These are phyloP conservation scores for Ceratobasidium sp. DNA, from an alignment of 1,284 basidiomycete species.

Conservation along the genomic window DNA sequence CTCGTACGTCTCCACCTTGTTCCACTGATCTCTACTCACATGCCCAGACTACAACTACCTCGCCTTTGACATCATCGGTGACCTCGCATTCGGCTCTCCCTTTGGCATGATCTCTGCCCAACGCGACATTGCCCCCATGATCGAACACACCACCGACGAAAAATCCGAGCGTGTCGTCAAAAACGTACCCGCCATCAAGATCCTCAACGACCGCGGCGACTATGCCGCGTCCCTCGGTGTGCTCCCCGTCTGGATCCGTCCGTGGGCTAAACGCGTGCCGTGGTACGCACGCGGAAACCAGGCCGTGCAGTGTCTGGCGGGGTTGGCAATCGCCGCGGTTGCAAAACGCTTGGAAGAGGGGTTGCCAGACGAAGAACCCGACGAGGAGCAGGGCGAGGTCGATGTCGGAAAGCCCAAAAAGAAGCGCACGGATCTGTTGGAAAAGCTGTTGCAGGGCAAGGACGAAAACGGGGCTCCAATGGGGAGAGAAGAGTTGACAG, in stretches of 20 bases:
- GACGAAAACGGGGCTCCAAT: conserved; percentile 81
- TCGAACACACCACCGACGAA: conserved; percentile 46
- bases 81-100: conserved; percentile 83
- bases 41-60: conserved; percentile 70
- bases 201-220: conserved; percentile 89
- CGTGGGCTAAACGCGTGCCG: conserved; percentile 67
- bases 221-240: conserved; percentile 85
- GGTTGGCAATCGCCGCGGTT: conserved; percentile 78
- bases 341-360: conserved; percentile 67
- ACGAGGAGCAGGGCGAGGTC: conserved; percentile 77
- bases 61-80: conserved; percentile 87
- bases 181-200: conserved; percentile 80
- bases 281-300: conserved; percentile 77
- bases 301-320: conserved; percentile 76
- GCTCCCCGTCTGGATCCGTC: conserved; percentile 74
- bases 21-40: conserved; percentile 9
- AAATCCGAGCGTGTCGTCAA: conserved; percentile 54
- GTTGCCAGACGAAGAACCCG: conserved; percentile 62
- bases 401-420: conserved; percentile 86
- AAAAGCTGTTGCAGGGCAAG: conserved; percentile 76
- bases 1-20: conserved; percentile 59
- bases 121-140: conserved; percentile 74
- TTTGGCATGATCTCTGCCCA: conserved; percentile 88
- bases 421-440: conserved; percentile 80
- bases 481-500: conserved; percentile 81